Base-by-base conservation (phyloP, 2,329 filamentous ascomycete genomes). In the Ophiostoma perfectum region DNA sequence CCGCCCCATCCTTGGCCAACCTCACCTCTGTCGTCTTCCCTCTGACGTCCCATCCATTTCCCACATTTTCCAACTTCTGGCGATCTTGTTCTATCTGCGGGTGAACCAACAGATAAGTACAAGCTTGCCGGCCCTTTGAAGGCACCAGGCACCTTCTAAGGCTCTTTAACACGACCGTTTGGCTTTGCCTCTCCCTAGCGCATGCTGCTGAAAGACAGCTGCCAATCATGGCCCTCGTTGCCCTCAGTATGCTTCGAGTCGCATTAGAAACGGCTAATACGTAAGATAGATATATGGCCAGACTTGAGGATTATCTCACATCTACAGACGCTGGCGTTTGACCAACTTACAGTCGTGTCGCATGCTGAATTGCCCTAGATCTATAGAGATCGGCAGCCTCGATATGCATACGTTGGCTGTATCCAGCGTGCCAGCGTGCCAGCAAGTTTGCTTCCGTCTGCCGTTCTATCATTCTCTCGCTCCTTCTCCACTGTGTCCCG, bases 51-150 rank as follows among this genome's bases (percentile, higher is more conserved):
- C 64, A 65, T 65, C 64, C 42, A 16, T 65, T 65, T 49, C 64
- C 64, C 64, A 65, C 44, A 39, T 65, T 52, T 65, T 42, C 64
- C 64, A 65, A 65, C 18, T 65, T 65, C 45, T 65, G 64, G 44
- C 44, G 64, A 65, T 47, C 27, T 47, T 36, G 44, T 39, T 52
- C 45, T 44, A 38, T 49, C 14, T 49, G 44, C 14, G 45, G 44
- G 16, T 42, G 42, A 5, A 27, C 8, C 11, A 39, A 42, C 16
- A 38, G 55, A 27, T 2, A 38, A 38, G 55, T 39, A 49, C 16
- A 5, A 14, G 11, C 45, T 14, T 49, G 16, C 55, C 27, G 27
- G 27, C 27, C 27, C 27, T 27, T 27, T 27, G 27, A 27, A 27
- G 27, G 27, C 27, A 27, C 27, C 27, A 27, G 27, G 27, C 27